Base-by-base conservation (phyloP, 2,329 filamentous ascomycete genomes). In the Colletotrichum limetticola region DNA sequence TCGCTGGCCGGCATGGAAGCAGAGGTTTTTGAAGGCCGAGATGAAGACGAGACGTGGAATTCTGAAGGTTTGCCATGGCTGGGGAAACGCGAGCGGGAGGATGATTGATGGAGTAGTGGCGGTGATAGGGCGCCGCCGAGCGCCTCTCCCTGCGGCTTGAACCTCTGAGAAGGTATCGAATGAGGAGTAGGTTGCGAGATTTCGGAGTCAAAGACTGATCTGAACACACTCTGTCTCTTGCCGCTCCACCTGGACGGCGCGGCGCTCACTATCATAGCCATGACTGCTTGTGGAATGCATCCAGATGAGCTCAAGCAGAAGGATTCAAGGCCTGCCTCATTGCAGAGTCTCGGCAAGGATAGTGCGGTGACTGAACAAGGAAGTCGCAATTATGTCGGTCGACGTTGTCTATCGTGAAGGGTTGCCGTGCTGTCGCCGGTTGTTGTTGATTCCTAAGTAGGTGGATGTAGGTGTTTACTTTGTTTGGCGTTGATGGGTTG, bases 151-250 rank as follows among this genome's bases (percentile, higher is more conserved):
- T 82, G 80, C 46, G 83, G 82, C 4, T 84, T 76, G 69, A 83
- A 84, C 55, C 80, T 76, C 59, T 82, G 76, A 19, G 83, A 78
- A 42, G 83, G 82, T 16, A 82, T 84, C 26, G 82, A 80, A 63
- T 80, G 79, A 46, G 88, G 85, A 66, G 87, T 87, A 55, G 87
- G 85, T 78, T 86, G 86, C 19, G 85, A 85, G 75, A 85, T 77
- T 72, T 89, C 85, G 19, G 84, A 85, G 72, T 86, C 86, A 79
- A 91, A 91, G 76, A 91, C 88, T 30, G 89, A 90, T 74, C 84
- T 84, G 76, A 91, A 86, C 56, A 89, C 82, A 74, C 83, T 86
- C 69, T 86, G 85, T 76, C 84, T 87, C 73, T 66, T 73, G 66
- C 58, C 63, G 59, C 28, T 66, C 65, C 73, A 73, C 65, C 66